Conservation (phyloP, 2,329 filamentous ascomycete genomes). For the Graphilbum ipis-grandicollis region DNA sequence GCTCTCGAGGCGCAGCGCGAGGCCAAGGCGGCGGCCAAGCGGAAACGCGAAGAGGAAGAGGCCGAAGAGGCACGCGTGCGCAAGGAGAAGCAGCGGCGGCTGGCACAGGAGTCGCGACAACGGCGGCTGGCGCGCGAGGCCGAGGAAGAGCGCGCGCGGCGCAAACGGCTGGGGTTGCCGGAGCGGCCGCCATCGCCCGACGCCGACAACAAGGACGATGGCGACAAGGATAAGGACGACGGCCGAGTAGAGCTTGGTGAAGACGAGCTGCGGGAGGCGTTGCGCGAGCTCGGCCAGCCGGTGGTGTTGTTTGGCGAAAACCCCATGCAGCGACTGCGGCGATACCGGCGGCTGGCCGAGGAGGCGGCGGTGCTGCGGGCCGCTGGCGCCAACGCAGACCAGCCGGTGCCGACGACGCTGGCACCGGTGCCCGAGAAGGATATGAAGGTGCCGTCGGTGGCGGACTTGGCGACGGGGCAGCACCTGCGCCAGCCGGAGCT, state of each 20-base stretch:
- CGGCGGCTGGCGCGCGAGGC: constrained; percentile 56
- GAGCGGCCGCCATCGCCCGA: constrained; percentile 40
- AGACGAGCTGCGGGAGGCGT: constrained; percentile 47
- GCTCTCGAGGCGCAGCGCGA: constrained; percentile 54
- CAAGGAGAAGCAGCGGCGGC: constrained; percentile 63
- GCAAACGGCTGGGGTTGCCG: constrained; percentile 66
- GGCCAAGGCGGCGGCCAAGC: constrained; percentile 57
- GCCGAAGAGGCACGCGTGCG: constrained; percentile 48
- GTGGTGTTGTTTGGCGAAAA: constrained; percentile 65
- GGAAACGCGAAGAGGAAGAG: constrained; percentile 77
- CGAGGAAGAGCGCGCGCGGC: constrained; percentile 52
- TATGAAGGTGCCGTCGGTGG: constrained; percentile 59
- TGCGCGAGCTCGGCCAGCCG: constrained; percentile 60
- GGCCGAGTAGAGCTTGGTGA: constrained; percentile 38
- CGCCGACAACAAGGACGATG: constrained; percentile 16
- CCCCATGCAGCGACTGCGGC: constrained; percentile 48
- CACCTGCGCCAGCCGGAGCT: constrained; percentile 46
- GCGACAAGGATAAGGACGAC: constrained; percentile 7
- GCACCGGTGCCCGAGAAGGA: constrained; percentile 66
- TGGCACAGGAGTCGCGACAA: constrained; percentile 64
- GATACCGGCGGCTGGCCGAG: constrained; percentile 51
- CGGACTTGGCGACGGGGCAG: constrained; percentile 18
- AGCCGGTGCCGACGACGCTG: constrained; percentile 76
- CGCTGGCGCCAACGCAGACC: constrained; percentile 14
- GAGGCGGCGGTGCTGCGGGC: constrained; percentile 28